These are phyloP conservation scores for Malus hybrid DNA, from an alignment of 331 rosid genomes.

Conservation along the genomic window DNA sequence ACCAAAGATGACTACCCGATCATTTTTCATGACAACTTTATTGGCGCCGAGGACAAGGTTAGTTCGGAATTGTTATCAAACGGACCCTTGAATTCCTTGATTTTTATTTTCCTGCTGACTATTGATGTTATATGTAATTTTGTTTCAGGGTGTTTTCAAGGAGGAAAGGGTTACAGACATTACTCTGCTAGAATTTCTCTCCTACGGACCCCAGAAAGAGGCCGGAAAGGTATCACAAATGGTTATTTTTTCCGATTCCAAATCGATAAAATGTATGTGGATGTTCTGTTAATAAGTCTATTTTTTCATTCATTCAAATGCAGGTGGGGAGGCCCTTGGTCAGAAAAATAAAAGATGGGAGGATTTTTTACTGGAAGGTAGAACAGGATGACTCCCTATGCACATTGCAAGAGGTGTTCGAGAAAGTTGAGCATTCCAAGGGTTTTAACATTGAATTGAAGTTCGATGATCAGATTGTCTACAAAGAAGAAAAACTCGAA, in stretches of 20 bases:
- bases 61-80: neutral
- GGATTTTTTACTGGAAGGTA: conserved; percentile 49
- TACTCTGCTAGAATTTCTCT: conserved; percentile 46
- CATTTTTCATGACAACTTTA: conserved; percentile 67
- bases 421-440: conserved; percentile 35
- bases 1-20: conserved; percentile 70
- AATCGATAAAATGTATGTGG: neutral
- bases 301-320: neutral
- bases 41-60: conserved; percentile 51
- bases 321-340: conserved; percentile 41
- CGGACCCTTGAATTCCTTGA: no score
- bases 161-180: conserved; percentile 56
- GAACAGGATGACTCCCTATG: conserved; percentile 63
- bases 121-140: neutral
- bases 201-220: conserved; percentile 59
- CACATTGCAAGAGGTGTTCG: conserved; percentile 63
- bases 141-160: conserved; percentile 44
- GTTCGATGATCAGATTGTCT: conserved; percentile 55
- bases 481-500: conserved; percentile 35
- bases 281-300: no score
- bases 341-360: conserved; percentile 54
- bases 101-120: neutral
- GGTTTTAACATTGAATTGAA: conserved; percentile 81
- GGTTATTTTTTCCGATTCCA: neutral
- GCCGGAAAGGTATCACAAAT: conserved; percentile 15